Percentiles rank a stretch among this genome's conserved stretches.
These are phyloP conservation scores for Lentinula lateritia DNA, from an alignment of 768 basidiomycete genomes.

Conservation along the genomic window DNA sequence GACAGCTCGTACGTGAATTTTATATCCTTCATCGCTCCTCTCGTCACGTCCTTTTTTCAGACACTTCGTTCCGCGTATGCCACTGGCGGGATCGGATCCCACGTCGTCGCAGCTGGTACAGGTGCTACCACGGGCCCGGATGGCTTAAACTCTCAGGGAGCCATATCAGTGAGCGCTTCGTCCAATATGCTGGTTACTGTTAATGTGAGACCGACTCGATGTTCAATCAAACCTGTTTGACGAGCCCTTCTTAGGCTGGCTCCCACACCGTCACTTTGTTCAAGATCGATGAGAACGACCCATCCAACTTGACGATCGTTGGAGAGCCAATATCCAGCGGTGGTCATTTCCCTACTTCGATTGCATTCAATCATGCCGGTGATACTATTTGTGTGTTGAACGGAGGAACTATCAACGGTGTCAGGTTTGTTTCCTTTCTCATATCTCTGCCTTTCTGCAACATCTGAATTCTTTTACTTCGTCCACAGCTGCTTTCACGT, in stretches of 20 bases:
- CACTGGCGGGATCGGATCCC: background rate
- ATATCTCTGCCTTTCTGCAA: background rate
- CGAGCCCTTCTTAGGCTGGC: slow-evolving; percentile 21
- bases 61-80: background rate
- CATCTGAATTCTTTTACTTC: background rate
- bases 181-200: slow-evolving; percentile 14
- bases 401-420: slow-evolving; percentile 27
- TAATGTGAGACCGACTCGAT: slow-evolving; percentile 10
- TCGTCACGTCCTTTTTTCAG: background rate
- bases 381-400: slow-evolving; percentile 28
- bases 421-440: slow-evolving; percentile 17
- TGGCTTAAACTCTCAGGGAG: slow-evolving; percentile 19
- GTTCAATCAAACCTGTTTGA: background rate
- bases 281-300: slow-evolving; percentile 24
- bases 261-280: slow-evolving; percentile 32
- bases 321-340: slow-evolving; percentile 27
- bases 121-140: slow-evolving; percentile 7
- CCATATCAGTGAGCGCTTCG: slow-evolving; percentile 12
- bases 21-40: background rate
- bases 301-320: slow-evolving; percentile 21
- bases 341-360: slow-evolving; percentile 32
- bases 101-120: background rate
- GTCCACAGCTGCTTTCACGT: slow-evolving; percentile 33
- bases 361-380: slow-evolving; percentile 25
- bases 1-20: slow-evolving; percentile 18